Evolutionary conservation across 1,139 yeast genomes (phyloP).

Genomic region (Geotrichum europaeum): DNA sequence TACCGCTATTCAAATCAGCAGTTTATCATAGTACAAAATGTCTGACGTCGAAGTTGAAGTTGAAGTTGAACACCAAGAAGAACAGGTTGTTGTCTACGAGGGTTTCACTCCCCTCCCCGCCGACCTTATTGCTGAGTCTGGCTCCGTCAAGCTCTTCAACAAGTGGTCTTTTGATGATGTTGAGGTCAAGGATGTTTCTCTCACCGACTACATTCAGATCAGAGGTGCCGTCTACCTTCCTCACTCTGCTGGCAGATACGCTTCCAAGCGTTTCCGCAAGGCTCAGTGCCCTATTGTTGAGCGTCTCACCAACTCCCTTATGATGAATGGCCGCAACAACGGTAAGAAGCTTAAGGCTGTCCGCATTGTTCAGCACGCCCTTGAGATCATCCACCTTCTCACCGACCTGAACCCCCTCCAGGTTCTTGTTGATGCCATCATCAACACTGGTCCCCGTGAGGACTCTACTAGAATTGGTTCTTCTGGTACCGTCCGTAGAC

Average conservation of each 20-base stretch:
- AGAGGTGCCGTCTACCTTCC: constrained; percentile 96
- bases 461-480: constrained; percentile 99
- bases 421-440: constrained; percentile 97
- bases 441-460: constrained; percentile 99
- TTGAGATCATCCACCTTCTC: constrained; percentile 94
- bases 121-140: constrained; percentile 93
- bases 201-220: constrained; percentile 97
- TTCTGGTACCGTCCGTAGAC: constrained; percentile 99
- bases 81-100: constrained; percentile 24
- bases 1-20: constrained; percentile 9
- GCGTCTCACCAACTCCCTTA: constrained; percentile 98
- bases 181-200: constrained; percentile 95
- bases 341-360: constrained; percentile 99
- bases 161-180: constrained; percentile 98
- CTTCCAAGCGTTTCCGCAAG: constrained; percentile 99
- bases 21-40: constrained; percentile 21
- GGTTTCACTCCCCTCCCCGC: constrained; percentile 80
- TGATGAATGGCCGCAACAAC: constrained; percentile 99
- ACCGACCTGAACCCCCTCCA: constrained; percentile 99
- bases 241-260: constrained; percentile 99
- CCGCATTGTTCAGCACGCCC: constrained; percentile 98
- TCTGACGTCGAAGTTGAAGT: constrained; percentile 24
- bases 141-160: constrained; percentile 97
- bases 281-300: constrained; percentile 99
- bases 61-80: constrained; percentile 18